These are phyloP conservation scores for Xylaria scruposa DNA, from an alignment of 495 filamentous ascomycete species.

Conservation along the genomic window DNA sequence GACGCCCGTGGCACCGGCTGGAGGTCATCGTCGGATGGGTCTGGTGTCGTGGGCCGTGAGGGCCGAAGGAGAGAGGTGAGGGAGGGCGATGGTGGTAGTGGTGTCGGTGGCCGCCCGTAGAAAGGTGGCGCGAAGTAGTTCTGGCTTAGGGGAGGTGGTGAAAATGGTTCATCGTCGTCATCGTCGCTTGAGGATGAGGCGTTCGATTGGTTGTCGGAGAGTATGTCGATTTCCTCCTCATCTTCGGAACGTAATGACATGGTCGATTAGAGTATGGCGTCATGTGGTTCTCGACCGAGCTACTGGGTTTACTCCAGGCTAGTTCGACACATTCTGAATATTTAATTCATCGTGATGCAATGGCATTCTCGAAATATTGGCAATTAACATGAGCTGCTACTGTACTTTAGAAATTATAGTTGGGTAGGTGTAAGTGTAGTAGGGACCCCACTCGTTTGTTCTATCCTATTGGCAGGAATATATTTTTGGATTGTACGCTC, in stretches of 20 bases:
- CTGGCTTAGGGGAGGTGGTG: slow-evolving; percentile 49
- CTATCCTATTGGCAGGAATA: no score
- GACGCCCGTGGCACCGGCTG: slow-evolving; percentile 84
- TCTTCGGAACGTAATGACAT: slow-evolving; percentile 60
- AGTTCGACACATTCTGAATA: neutral
- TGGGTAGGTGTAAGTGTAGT: no score
- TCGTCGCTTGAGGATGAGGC: slow-evolving; percentile 38
- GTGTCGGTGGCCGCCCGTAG: slow-evolving; percentile 87
- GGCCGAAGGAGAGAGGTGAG: slow-evolving; percentile 94
- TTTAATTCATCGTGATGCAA: neutral
- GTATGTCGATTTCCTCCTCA: slow-evolving; percentile 53
- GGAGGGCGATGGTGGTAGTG: slow-evolving; percentile 90
- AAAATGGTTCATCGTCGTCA: slow-evolving; percentile 32
- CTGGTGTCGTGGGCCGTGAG: slow-evolving; percentile 88
- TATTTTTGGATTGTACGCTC: no score
- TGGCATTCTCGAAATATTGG: neutral
- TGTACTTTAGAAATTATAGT: no score
- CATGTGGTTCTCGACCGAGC: neutral
- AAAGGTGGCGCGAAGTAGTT: slow-evolving; percentile 84
- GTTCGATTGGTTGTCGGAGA: slow-evolving; percentile 47
- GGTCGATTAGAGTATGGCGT: neutral
- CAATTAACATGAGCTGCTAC: neutral
- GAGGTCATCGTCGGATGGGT: slow-evolving; percentile 85
- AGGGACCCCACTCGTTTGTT: no score
- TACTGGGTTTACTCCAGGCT: neutral